These are phyloP conservation scores for Trematosphaeria pertusa DNA, from an alignment of 2,329 filamentous ascomycete genomes.

Conservation along the genomic window DNA sequence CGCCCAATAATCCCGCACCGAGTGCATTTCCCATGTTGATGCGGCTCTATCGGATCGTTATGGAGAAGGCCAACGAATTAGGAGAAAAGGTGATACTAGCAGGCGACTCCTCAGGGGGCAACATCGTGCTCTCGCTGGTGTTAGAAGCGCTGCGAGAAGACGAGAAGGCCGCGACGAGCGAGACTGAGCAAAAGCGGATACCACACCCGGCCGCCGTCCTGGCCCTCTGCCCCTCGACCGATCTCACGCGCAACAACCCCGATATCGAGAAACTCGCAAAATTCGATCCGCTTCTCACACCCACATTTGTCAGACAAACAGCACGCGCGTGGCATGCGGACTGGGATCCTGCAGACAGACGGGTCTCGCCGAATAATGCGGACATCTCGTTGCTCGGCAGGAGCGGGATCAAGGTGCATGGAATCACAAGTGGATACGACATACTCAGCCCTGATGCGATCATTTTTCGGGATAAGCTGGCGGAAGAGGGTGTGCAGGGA, in stretches of 20 bases:
- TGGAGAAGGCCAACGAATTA: slow-evolving; percentile 47
- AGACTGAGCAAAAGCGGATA: slow-evolving; percentile 5
- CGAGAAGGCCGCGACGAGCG: slow-evolving; percentile 7
- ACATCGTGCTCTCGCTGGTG: slow-evolving; percentile 55
- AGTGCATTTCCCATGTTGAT: slow-evolving; percentile 57
- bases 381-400: slow-evolving; percentile 51
- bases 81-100: slow-evolving; percentile 57
- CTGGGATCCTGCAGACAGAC: slow-evolving; percentile 52
- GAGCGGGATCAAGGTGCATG: slow-evolving; percentile 57
- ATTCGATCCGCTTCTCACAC: slow-evolving; percentile 56
- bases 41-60: slow-evolving; percentile 52
- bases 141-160: slow-evolving; percentile 49
- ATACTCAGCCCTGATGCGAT: slow-evolving; percentile 62
- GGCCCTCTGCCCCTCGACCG: slow-evolving; percentile 58
- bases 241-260: slow-evolving; percentile 56
- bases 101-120: slow-evolving; percentile 65
- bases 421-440: slow-evolving; percentile 61
- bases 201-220: slow-evolving; percentile 50
- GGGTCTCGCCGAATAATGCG: slow-evolving; percentile 57
- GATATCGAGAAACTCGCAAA: slow-evolving; percentile 50
- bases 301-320: slow-evolving; percentile 49
- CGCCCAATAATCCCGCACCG: slow-evolving; percentile 60
- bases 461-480: slow-evolving; percentile 56
- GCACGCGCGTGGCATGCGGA: slow-evolving; percentile 53
- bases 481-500: slow-evolving; percentile 52